Evolutionary conservation across 306 rosid genomes (phyloP).

Genomic region (Lathyrus sativus): DNA sequence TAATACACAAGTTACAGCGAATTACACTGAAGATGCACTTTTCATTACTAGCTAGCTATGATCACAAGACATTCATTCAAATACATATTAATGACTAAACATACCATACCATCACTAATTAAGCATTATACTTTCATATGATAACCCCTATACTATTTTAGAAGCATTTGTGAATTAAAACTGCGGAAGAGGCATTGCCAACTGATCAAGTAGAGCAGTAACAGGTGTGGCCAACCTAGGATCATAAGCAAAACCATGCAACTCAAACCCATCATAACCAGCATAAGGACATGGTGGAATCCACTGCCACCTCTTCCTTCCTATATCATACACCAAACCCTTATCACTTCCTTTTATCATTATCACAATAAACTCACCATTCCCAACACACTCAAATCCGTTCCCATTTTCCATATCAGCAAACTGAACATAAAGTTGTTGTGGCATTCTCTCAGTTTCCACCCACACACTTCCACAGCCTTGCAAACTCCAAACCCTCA

Average conservation of each 20-base stretch:
- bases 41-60: neutral
- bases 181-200: conserved; percentile 62
- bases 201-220: conserved; percentile 71
- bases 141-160: too few species aligned
- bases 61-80: neutral
- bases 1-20: neutral
- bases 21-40: neutral
- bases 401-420: conserved; percentile 61
- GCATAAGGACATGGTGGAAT: conserved; percentile 84
- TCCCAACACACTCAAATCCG: conserved; percentile 77
- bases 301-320: conserved; percentile 86
- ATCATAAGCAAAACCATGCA: conserved; percentile 89
- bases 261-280: conserved; percentile 39
- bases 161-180: too few species aligned
- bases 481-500: conserved; percentile 83
- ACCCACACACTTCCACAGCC: conserved; percentile 81
- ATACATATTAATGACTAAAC: neutral
- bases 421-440: conserved; percentile 70
- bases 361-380: conserved; percentile 74
- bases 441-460: conserved; percentile 96
- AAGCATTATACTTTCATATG: too few species aligned
- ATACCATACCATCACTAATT: conserved; percentile 2
- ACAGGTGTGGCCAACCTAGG: conserved; percentile 84
- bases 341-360: conserved; percentile 59
- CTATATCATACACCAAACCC: conserved; percentile 66